These are phyloP conservation scores for Notholithocarpus densiflorus DNA, from an alignment of 306 rosid species.

Conservation along the genomic window DNA sequence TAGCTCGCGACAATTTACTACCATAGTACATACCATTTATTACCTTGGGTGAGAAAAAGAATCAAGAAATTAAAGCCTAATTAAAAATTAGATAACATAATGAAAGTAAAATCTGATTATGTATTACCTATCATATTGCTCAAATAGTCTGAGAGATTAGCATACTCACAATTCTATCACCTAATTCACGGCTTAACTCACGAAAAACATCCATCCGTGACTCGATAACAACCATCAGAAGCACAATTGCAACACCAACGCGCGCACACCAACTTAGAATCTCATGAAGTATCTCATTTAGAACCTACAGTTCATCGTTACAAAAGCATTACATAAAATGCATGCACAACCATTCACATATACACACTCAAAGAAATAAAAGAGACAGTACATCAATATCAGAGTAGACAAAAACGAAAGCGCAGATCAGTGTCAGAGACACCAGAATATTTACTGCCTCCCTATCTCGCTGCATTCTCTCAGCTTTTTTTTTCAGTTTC, in stretches of 20 bases:
- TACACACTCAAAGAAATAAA: not conserved
- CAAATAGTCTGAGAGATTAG: not conserved
- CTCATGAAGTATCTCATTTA: not conserved
- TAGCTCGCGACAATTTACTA: too few relatives aligned
- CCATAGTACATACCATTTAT: too few relatives aligned
- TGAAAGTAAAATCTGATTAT: not conserved
- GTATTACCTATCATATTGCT: not conserved
- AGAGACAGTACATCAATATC: not conserved
- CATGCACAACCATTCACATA: not conserved
- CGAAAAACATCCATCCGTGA: not conserved
- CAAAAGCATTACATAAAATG: not conserved
- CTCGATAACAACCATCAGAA: not conserved
- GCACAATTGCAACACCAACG: not conserved
- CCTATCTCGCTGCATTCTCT: not conserved
- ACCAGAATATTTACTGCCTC: not conserved
- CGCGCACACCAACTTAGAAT: not conserved
- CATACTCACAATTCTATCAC: not conserved
- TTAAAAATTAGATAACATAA: too few relatives aligned
- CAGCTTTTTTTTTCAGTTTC: not conserved
- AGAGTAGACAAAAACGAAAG: not conserved
- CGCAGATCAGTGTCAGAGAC: not conserved
- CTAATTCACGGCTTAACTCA: not conserved
- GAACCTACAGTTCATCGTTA: not conserved
- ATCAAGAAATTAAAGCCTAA: too few relatives aligned
- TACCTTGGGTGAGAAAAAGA: too few relatives aligned